phyloP scores from a whole-genome alignment of 2,329 filamentous ascomycete genomes.

The Leptographium lundbergii region DNA sequence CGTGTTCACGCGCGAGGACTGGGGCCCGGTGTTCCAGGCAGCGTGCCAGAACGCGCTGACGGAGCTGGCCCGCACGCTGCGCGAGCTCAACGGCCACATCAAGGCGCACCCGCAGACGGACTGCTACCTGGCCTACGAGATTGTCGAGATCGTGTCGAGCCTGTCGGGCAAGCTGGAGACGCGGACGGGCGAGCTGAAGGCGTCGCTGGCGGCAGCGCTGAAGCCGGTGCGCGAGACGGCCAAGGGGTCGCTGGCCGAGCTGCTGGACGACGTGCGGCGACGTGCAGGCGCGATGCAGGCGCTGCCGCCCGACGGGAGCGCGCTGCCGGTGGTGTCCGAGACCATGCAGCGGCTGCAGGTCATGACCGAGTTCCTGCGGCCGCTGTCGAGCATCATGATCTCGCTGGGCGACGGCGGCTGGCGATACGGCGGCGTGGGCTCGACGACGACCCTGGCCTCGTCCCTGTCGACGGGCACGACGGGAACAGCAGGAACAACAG shows the following conservation, averaged over 20 bases:
- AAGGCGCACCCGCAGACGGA: slow-evolving; percentile 77
- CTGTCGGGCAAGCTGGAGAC: slow-evolving; percentile 70
- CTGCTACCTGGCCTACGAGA: slow-evolving; percentile 90
- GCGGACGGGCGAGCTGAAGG: slow-evolving; percentile 66
- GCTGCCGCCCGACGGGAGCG: slow-evolving; percentile 65
- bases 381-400: slow-evolving; percentile 80
- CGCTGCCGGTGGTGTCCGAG: slow-evolving; percentile 66
- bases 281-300: slow-evolving; percentile 52
- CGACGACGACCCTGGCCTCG: not conserved
- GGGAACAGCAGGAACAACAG: too few relatives aligned
- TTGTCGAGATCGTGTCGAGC: slow-evolving; percentile 76
- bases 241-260: slow-evolving; percentile 68
- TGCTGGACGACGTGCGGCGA: slow-evolving; percentile 72
- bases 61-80: slow-evolving; percentile 73
- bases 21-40: slow-evolving; percentile 63
- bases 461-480: not conserved
- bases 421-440: slow-evolving; percentile 37
- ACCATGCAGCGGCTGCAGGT: slow-evolving; percentile 77
- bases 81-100: slow-evolving; percentile 83
- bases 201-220: slow-evolving; percentile 68
- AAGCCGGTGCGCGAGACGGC: slow-evolving; percentile 87
- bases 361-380: slow-evolving; percentile 75
- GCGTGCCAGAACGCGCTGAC: slow-evolving; percentile 68
- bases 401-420: slow-evolving; percentile 90
- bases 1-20: slow-evolving; percentile 77